Conservation (phyloP, 345 rosid species). For the Hibiscus syriacus region DNA sequence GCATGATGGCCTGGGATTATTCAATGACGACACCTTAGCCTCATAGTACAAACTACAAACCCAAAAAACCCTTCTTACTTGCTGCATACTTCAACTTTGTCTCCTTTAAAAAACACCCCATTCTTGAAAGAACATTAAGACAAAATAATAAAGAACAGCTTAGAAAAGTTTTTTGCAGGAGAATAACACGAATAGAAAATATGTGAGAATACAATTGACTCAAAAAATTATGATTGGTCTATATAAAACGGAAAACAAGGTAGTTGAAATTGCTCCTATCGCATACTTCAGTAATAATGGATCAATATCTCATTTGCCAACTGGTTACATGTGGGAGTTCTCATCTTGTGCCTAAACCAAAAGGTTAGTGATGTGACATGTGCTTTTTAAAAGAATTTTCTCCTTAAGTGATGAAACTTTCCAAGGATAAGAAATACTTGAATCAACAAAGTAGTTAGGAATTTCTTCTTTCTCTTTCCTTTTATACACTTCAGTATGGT, state of each 20-base stretch:
- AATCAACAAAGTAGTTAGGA: not conserved
- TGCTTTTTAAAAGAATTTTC: not conserved
- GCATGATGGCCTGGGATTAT: not conserved
- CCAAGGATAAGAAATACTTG: not conserved
- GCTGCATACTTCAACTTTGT: slow-evolving; percentile 3
- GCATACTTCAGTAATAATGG: slow-evolving; percentile 96
- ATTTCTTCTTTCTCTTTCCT: not conserved
- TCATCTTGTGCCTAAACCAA: slow-evolving; percentile 92
- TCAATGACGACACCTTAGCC: not conserved
- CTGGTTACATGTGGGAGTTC: slow-evolving; percentile 99
- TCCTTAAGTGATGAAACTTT: not conserved
- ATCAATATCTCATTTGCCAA: slow-evolving; percentile 92
- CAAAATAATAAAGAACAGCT: not conserved
- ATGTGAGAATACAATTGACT: not conserved
- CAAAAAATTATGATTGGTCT: not conserved
- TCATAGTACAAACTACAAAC: not conserved
- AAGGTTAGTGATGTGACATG: slow-evolving; percentile 40
- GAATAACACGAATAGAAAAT: too few species aligned
- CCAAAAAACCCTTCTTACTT: slow-evolving; percentile 3
- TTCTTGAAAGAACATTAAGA: not conserved
- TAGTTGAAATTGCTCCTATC: slow-evolving; percentile 70
- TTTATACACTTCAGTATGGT: not conserved
- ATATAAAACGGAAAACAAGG: not conserved
- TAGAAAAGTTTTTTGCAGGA: not conserved
- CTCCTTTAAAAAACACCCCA: not conserved